Conservation (phyloP, 2,329 filamentous ascomycete genomes). For the Cytospora schulzeri region DNA sequence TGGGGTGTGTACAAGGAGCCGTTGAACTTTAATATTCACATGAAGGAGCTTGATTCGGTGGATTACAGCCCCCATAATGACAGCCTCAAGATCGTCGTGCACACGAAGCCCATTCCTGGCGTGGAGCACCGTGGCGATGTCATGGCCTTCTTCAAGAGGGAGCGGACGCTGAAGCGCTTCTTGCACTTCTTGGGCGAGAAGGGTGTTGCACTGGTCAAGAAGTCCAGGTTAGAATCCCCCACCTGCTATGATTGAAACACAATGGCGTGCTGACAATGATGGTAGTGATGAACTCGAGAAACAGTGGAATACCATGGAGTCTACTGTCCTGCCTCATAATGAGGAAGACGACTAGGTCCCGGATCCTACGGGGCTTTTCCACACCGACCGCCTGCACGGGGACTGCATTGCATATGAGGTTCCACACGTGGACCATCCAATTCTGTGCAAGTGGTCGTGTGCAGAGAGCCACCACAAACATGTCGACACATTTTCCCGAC, state of each 20-base stretch:
- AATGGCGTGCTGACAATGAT: slow-evolving; percentile 12
- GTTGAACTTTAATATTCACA: slow-evolving; percentile 52
- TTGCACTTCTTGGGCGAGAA: slow-evolving; percentile 49
- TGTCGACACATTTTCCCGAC: neutral
- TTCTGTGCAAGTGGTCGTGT: neutral
- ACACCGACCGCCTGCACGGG: neutral
- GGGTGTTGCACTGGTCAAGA: slow-evolving; percentile 45
- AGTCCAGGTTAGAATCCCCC: slow-evolving; percentile 42
- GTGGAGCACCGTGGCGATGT: slow-evolving; percentile 47
- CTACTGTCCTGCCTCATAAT: slow-evolving; percentile 35
- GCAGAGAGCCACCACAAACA: neutral
- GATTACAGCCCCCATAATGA: slow-evolving; percentile 39
- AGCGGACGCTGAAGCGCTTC: slow-evolving; percentile 56
- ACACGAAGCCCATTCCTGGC: slow-evolving; percentile 38
- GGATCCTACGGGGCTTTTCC: neutral
- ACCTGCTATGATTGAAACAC: neutral
- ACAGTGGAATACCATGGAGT: slow-evolving; percentile 41
- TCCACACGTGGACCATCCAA: neutral
- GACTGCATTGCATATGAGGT: neutral
- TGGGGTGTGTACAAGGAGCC: slow-evolving; percentile 56
- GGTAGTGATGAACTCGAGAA: slow-evolving; percentile 40
- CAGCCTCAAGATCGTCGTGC: slow-evolving; percentile 46
- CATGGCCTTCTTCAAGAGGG: slow-evolving; percentile 54
- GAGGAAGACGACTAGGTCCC: slow-evolving; percentile 16
- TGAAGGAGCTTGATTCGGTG: slow-evolving; percentile 50